Base-by-base conservation (phyloP, 441 rosid species). In the Gossypium lobatum region DNA sequence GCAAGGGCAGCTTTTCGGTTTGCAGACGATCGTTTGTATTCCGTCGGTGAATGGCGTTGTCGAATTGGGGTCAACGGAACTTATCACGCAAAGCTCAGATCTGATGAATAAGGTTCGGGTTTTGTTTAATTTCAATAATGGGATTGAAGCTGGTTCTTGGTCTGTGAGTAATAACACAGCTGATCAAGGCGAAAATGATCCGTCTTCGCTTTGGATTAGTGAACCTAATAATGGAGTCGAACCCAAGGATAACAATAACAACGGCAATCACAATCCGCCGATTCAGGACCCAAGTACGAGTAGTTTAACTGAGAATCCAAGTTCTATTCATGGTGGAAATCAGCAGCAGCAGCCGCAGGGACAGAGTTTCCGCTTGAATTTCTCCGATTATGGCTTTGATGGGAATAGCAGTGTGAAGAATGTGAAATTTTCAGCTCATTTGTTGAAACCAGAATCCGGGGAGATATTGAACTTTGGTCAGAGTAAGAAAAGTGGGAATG, bases 151-250 rank as follows among this genome's bases (percentile, higher is more conserved):
- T 34, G 88, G 84, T 79, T 83, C 88, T 1, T 87, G 92, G 90
- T 85, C 89, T 1, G 18, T 80, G 69, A 80, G 74, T 63, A 73
- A 78, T 6, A 84, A 79, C 57, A 83, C 84, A 1, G 58, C 83
- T 2, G 91, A 91, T 80, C 89, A 92, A 80, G 98, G 93, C 2
- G 97, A 95, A 84, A 91, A 84, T 70, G 96, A 95, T 64, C 94
- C 96, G 0, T 84, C 96, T 0, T 84, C 92, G 16, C 75, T 89
- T 18, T 95, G 98, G 98, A 82, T 95, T 60, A 89, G 69, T 61
- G 97, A 95, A 31, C 88, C 96, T 0, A 28, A 79, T 0, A 75
- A 77, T 53, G 85, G 76, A 23, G 72, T 82, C 21, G 90, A 85
- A 46, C 81, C 85, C 18, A 86, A 88, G 76, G 90, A 86, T 34